Evolutionary conservation across 2,329 filamentous ascomycete genomes (phyloP), one percentile per base, ranked within the genome.

Genomic region (Coniochaeta hoffmannii): DNA sequence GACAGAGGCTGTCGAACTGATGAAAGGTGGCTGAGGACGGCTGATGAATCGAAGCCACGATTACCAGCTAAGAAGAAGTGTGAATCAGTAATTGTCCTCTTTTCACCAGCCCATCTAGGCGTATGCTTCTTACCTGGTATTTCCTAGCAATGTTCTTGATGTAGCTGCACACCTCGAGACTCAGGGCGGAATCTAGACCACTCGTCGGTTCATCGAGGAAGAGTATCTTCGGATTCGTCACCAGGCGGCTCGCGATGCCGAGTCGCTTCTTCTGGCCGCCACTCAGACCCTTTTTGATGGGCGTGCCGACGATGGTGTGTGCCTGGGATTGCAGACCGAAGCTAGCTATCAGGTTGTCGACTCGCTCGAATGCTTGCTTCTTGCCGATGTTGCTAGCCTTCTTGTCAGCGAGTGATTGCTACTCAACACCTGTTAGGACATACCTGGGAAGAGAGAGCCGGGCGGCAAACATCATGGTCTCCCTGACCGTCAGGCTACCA

Each of bases 141-240:
- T 78, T 77, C 65, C 77, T 80, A 0, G 84, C 88, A 31, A 91
- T 77, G 9, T 77, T 73, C 64, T 80, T 84, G 52, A 93, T 79
- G 66, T 88, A 91, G 2, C 77, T 85, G 56, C 93, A 83, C 22
- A 95, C 88, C 68, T 95, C 88, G 60, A 76, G 85, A 56, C 86
- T 89, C 0, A 87, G 85, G 0, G 84, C 85, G 7, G 88, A 92
- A 68, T 96, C 90, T 12, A 95, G 75, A 8, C 90, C 90, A 60
- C 87, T 90, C 0, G 90, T 95, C 0, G 89, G 89, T 69, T 94
- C 89, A 65, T 94, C 89, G 34, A 95, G 72, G 65, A 96, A 94
- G 24, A 96, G 69, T 9, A 95, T 84, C 68, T 86, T 89, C 0
- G 90, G 90, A 56, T 81, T 85, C 1, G 89, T 93, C 64, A 95